phyloP scores from a whole-genome alignment of 2,329 filamentous ascomycete genomes.

The Colletotrichum eleusines region DNA sequence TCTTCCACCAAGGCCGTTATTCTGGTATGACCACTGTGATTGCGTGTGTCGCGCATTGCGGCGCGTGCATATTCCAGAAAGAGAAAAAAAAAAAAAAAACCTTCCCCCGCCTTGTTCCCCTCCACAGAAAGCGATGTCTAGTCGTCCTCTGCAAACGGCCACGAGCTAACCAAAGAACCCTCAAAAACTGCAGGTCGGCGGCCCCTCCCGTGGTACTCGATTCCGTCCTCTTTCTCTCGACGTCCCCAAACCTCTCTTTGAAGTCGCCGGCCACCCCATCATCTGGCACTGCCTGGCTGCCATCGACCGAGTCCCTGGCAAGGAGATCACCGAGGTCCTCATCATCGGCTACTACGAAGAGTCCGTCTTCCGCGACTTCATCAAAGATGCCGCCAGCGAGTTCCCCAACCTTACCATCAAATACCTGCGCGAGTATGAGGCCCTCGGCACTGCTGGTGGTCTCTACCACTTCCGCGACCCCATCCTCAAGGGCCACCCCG shows the following conservation, averaged over 20 bases:
- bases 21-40: conserved; percentile 68
- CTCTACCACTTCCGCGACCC: conserved; percentile 99
- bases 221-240: conserved; percentile 96
- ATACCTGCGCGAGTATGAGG: conserved; percentile 97
- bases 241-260: conserved; percentile 98
- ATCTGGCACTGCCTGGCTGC: conserved; percentile 97
- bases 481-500: conserved; percentile 94
- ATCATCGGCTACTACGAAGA: conserved; percentile 99
- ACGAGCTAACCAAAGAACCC: conserved; percentile 47
- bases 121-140: conserved; percentile 18
- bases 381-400: conserved; percentile 87
- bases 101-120: conserved; percentile 41
- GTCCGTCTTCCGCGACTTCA: conserved; percentile 95
- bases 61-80: conserved; percentile 24
- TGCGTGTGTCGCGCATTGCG: conserved; percentile 29
- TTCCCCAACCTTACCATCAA: conserved; percentile 92
- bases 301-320: conserved; percentile 87
- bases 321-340: conserved; percentile 89
- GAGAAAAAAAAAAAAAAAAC: not conserved
- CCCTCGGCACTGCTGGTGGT: conserved; percentile 93
- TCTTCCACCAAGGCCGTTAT: conserved; percentile 91
- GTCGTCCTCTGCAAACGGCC: conserved; percentile 30
- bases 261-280: conserved; percentile 97
- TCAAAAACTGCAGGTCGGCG: conserved; percentile 77
- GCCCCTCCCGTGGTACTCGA: conserved; percentile 93